Conservation (phyloP, 129 eudicot genomes). For the Scalesia atractyloides region DNA sequence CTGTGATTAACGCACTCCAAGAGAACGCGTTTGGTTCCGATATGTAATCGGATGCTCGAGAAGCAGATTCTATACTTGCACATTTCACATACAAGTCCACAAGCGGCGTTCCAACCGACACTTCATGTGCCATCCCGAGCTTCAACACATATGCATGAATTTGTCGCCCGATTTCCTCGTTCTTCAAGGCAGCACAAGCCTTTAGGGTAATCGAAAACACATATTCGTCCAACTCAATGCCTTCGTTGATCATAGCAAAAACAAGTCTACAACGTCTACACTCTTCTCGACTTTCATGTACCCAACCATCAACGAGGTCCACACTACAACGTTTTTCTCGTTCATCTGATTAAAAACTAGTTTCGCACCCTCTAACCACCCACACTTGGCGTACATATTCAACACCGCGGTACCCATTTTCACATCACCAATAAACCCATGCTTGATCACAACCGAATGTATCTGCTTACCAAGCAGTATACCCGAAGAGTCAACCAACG, state of each 20-base stretch:
- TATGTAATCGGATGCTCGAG: constrained; percentile 36
- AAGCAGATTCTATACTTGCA: constrained; percentile 35
- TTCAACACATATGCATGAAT: constrained; percentile 43
- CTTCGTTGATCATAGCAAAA: constrained; percentile 30
- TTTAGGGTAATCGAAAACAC: constrained; percentile 42
- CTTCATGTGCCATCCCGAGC: constrained; percentile 37
- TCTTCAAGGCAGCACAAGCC: constrained; percentile 39
- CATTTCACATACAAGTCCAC: constrained; percentile 56
- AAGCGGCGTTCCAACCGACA: constrained; percentile 50
- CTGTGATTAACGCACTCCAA: constrained; percentile 51
- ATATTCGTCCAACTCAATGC: constrained; percentile 39
- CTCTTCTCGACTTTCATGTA: constrained; percentile 29
- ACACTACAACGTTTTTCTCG: constrained; percentile 41
- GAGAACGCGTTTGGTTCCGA: constrained; percentile 48
- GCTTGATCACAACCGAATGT: too few species aligned
- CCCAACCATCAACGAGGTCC: constrained; percentile 50
- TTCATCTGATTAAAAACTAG: constrained; percentile 30
- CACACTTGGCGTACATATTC: constrained; percentile 23
- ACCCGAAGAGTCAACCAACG: too few species aligned
- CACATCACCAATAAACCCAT: too few species aligned
- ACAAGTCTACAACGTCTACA: constrained; percentile 36
- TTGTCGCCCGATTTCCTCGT: constrained; percentile 36
- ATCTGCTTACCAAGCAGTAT: too few species aligned
- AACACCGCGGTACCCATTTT: too few species aligned
- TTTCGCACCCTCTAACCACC: constrained; percentile 39